phyloP scores from a whole-genome alignment of 805 yeast species.

The Candida suzukii region DNA sequence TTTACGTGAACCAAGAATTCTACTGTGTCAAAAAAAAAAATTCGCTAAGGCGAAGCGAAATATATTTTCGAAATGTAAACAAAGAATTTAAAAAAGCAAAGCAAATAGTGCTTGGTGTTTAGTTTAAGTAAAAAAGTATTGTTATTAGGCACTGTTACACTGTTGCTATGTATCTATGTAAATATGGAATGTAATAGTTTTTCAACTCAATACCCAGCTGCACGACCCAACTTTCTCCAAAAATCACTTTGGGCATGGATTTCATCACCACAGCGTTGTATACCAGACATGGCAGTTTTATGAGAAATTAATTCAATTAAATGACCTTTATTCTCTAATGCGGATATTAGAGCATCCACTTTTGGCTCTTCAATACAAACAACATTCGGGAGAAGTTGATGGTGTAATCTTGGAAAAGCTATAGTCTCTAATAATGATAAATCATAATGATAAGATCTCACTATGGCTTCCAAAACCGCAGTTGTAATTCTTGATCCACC shows the following conservation, averaged over 20 bases:
- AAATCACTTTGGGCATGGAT: slow-evolving; percentile 80
- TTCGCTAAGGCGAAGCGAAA: background rate
- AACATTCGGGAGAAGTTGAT: slow-evolving; percentile 75
- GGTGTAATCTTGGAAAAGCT: slow-evolving; percentile 80
- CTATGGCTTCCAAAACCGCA: slow-evolving; percentile 73
- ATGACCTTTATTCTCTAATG: slow-evolving; percentile 43
- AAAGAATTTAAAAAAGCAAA: background rate
- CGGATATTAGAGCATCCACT: slow-evolving; percentile 29
- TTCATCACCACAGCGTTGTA: slow-evolving; percentile 29
- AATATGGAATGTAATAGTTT: no score
- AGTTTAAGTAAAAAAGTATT: background rate
- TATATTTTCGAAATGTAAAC: background rate
- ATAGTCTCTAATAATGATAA: slow-evolving; percentile 59
- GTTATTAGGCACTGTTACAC: no score
- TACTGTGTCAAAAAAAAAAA: background rate
- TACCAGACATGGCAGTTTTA: slow-evolving; percentile 53
- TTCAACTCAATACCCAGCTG: slow-evolving; percentile 58
- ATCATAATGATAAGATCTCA: slow-evolving; percentile 53
- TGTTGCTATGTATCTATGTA: no score
- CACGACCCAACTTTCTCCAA: slow-evolving; percentile 82
- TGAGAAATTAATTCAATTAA: slow-evolving; percentile 33
- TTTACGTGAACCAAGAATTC: no score
- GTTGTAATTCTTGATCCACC: slow-evolving; percentile 90
- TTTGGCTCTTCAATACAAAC: slow-evolving; percentile 54
- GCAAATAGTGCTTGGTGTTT: no score